Conservation (phyloP, 805 yeast species). For the Saccharomycopsis schoenii region DNA sequence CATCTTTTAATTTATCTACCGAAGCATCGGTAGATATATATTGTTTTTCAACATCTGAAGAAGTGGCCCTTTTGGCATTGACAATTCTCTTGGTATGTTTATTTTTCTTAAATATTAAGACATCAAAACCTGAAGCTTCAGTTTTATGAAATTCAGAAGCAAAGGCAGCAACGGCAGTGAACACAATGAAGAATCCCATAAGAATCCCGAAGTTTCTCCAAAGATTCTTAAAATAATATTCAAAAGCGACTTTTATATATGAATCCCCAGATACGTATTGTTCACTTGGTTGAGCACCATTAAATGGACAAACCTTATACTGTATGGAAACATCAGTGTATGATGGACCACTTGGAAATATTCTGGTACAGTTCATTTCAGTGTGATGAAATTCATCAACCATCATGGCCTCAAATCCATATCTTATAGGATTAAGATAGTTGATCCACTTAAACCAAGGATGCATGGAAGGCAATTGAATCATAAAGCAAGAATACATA, state of each 20-base stretch:
- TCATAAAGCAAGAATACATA: slow-evolving; percentile 57
- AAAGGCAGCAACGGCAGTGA: slow-evolving; percentile 18
- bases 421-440: slow-evolving; percentile 47
- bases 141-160: slow-evolving; percentile 21
- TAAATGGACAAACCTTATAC: slow-evolving; percentile 46
- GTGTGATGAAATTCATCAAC: slow-evolving; percentile 54
- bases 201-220: slow-evolving; percentile 78
- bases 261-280: slow-evolving; percentile 46
- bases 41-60: background rate
- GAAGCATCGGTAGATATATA: slow-evolving; percentile 30
- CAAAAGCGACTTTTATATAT: slow-evolving; percentile 40
- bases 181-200: slow-evolving; percentile 37
- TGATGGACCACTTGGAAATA: slow-evolving; percentile 51
- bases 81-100: slow-evolving; percentile 8
- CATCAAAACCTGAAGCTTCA: slow-evolving; percentile 20
- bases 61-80: background rate
- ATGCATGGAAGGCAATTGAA: slow-evolving; percentile 51
- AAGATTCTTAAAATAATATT: slow-evolving; percentile 45
- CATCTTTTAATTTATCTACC: slow-evolving; percentile 31
- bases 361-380: slow-evolving; percentile 42
- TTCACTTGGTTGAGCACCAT: slow-evolving; percentile 51
- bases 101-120: slow-evolving; percentile 20
- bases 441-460: slow-evolving; percentile 67
- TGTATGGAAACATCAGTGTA: slow-evolving; percentile 32
- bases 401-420: slow-evolving; percentile 54